A percentile compares a stretch with the other conserved stretches of the same genome.
phyloP scores from a whole-genome alignment of 2,329 filamentous ascomycete species.

The Fusarium nelsonii region DNA sequence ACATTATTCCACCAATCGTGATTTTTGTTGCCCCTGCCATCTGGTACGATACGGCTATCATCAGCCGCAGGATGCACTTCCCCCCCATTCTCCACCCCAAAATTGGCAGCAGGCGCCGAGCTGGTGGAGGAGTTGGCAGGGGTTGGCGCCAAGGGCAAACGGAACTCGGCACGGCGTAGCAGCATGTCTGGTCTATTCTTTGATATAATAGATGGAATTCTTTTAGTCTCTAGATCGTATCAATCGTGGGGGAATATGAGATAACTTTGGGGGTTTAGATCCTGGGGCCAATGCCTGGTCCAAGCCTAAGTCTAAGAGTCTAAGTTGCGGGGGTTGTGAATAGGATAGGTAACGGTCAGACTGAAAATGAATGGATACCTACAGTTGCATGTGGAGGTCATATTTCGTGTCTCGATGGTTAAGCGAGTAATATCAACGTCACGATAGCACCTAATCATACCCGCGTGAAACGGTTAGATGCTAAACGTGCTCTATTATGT shows the following conservation, averaged over 20 bases:
- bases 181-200: constrained; percentile 9
- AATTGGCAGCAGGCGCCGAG: constrained; percentile 36
- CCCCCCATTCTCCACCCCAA: constrained; percentile 40
- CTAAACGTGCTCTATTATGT: neutral
- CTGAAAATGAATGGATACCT: constrained; percentile 1
- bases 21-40: neutral
- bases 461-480: neutral
- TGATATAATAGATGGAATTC: constrained; percentile 16
- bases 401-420: neutral
- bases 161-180: constrained; percentile 42
- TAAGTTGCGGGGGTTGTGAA: constrained; percentile 25
- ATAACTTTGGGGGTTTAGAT: constrained; percentile 35
- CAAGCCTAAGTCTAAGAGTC: neutral
- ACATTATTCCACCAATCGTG: constrained; percentile 34
- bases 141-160: constrained; percentile 26
- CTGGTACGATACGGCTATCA: constrained; percentile 12
- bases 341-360: neutral
- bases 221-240: neutral
- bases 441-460: constrained; percentile 15
- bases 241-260: constrained; percentile 30
- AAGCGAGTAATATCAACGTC: constrained; percentile 15
- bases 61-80: constrained; percentile 21
- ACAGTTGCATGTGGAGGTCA: neutral
- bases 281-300: neutral
- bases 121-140: constrained; percentile 34